phyloP scores from a whole-genome alignment of 2,329 filamentous ascomycete genomes.

The Rhynchosporium graminicola region DNA sequence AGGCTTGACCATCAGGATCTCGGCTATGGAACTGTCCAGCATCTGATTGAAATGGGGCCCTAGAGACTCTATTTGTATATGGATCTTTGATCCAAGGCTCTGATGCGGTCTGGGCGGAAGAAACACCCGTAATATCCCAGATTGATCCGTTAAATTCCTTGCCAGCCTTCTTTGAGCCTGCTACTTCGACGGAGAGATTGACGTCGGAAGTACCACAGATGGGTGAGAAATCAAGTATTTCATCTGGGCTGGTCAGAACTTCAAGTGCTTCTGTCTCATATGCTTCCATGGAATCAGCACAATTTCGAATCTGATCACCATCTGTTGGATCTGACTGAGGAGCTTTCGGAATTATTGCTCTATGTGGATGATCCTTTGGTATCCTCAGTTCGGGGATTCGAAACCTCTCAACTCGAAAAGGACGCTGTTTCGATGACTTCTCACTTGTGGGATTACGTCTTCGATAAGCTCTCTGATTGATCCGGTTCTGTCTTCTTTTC shows the following conservation, averaged over 20 bases:
- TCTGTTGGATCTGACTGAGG: neutral
- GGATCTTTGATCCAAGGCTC: neutral
- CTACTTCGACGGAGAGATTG: neutral
- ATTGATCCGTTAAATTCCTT: neutral
- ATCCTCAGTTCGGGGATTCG: constrained; percentile 19
- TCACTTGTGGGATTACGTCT: constrained; percentile 21
- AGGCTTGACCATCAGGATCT: neutral
- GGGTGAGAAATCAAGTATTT: neutral
- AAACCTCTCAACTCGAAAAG: constrained; percentile 28
- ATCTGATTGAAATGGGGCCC: neutral
- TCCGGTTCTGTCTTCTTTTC: constrained; percentile 70
- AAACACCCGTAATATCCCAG: neutral
- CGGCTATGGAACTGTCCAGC: neutral
- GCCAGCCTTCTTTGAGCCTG: neutral
- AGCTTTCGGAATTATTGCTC: neutral
- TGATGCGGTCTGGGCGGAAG: neutral
- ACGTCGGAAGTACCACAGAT: neutral
- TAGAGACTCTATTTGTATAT: neutral
- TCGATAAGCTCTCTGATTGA: constrained; percentile 58
- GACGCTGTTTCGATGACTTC: neutral
- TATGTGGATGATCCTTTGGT: too few species aligned
- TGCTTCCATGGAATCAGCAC: neutral
- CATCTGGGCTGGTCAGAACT: neutral
- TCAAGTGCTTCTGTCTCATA: neutral
- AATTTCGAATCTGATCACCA: neutral